Conservation (phyloP, 2,329 filamentous ascomycete genomes). For the Escovopsis weberi region DNA sequence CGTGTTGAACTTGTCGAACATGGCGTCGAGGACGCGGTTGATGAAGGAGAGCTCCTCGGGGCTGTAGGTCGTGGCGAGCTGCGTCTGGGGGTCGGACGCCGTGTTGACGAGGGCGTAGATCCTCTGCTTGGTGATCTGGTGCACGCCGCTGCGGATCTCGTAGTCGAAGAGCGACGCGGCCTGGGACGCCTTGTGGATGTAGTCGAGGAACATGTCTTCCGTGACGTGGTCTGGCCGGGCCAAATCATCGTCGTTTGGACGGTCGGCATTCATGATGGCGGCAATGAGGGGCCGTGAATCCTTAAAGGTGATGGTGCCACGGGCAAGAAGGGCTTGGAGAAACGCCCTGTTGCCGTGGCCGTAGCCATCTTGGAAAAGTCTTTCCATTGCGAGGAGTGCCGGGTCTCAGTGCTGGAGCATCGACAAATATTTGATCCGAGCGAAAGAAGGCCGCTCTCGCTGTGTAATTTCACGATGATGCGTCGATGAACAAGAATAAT, state of each 20-base stretch:
- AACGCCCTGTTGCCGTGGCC: conserved; percentile 68
- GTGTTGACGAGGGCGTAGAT: conserved; percentile 80
- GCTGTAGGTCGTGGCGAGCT: conserved; percentile 67
- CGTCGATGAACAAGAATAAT: too few species aligned
- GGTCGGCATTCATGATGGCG: conserved; percentile 50
- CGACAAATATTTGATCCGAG: too few species aligned
- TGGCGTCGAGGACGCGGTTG: conserved; percentile 72
- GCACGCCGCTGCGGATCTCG: conserved; percentile 62
- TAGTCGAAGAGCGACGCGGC: conserved; percentile 70
- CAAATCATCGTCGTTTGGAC: conserved; percentile 16
- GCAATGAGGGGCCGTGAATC: conserved; percentile 64
- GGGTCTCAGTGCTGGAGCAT: too few species aligned
- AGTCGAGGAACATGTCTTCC: conserved; percentile 50
- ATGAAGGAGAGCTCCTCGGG: conserved; percentile 82
- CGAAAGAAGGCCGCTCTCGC: too few species aligned
- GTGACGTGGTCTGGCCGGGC: conserved; percentile 49
- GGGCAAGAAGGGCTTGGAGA: conserved; percentile 73
- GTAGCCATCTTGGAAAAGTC: conserved; percentile 24
- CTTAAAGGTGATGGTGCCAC: conserved; percentile 60
- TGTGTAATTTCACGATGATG: too few species aligned
- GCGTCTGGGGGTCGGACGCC: conserved; percentile 69
- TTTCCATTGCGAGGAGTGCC: conserved; percentile 9
- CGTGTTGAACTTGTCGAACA: conserved; percentile 84
- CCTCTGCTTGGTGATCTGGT: conserved; percentile 53
- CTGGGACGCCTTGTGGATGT: conserved; percentile 55